phyloP scores from a whole-genome alignment of 805 yeast species.

The Ogataea ganodermae region DNA sequence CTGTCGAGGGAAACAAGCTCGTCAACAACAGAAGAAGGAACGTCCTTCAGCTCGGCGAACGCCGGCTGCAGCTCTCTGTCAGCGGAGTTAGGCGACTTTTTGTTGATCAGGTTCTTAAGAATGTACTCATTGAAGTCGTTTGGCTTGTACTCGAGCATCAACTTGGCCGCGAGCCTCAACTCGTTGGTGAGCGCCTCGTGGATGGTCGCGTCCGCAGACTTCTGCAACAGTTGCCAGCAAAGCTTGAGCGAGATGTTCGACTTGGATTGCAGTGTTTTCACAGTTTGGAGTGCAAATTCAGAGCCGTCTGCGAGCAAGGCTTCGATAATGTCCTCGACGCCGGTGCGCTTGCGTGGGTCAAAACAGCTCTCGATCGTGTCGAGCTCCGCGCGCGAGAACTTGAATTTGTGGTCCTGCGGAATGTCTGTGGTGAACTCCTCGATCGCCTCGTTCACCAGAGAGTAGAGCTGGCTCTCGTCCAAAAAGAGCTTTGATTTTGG shows the following conservation, averaged over 20 bases:
- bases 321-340: conserved; percentile 56
- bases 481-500: conserved; percentile 21
- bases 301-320: conserved; percentile 56
- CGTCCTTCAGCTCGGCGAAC: conserved; percentile 60
- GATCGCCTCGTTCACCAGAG: conserved; percentile 67
- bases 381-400: conserved; percentile 56
- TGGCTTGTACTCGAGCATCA: conserved; percentile 54
- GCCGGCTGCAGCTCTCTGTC: conserved; percentile 28
- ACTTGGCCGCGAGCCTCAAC: conserved; percentile 71
- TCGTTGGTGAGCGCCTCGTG: conserved; percentile 71
- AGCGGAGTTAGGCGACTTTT: conserved; percentile 33
- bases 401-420: conserved; percentile 64
- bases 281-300: conserved; percentile 63
- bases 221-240: conserved; percentile 65
- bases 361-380: conserved; percentile 71
- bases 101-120: conserved; percentile 52
- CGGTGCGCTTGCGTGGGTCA: conserved; percentile 39
- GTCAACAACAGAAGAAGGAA: conserved; percentile 60
- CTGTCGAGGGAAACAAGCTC: conserved; percentile 40
- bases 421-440: conserved; percentile 75
- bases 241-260: conserved; percentile 81
- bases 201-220: conserved; percentile 59
- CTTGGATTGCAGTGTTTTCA: conserved; percentile 58
- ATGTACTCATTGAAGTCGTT: conserved; percentile 55
- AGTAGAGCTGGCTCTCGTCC: conserved; percentile 43